Conservation (phyloP, 148 eudicot genomes). For the Mesembryanthemum crystallinum region DNA sequence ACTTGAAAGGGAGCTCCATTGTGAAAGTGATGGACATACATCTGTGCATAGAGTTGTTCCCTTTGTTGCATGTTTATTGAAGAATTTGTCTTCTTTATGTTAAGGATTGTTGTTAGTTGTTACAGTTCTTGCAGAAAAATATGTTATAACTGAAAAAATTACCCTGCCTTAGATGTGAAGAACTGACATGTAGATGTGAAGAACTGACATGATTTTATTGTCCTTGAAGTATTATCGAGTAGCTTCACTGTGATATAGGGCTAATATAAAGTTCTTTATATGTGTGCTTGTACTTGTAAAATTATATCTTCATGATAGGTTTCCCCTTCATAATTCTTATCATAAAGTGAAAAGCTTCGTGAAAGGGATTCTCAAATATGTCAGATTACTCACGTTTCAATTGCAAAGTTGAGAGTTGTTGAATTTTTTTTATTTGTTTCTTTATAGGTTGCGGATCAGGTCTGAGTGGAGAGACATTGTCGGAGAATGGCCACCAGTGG, state of each 20-base stretch:
- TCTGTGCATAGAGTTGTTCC: too few relatives aligned
- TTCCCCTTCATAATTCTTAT: background rate
- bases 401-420: background rate
- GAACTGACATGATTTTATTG: too few relatives aligned
- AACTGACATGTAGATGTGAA: too few relatives aligned
- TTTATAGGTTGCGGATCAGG: constrained; percentile 92
- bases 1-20: background rate
- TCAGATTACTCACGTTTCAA: constrained; percentile 1
- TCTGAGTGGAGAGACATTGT: constrained; percentile 90
- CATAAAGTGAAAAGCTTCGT: background rate
- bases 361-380: background rate
- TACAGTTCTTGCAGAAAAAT: background rate
- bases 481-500: constrained; percentile 91
- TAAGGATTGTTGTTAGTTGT: too few relatives aligned
- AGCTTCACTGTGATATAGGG: background rate
- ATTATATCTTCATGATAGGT: background rate
- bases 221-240: background rate
- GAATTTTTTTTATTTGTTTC: constrained; percentile 5
- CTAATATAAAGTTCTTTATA: background rate
- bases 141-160: background rate
- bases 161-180: background rate
- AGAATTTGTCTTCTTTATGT: too few relatives aligned
- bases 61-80: too few relatives aligned
- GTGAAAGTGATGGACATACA: background rate
- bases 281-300: background rate